phyloP scores from a whole-genome alignment of 257 asterid genomes.

The Forsythia viridissima region DNA sequence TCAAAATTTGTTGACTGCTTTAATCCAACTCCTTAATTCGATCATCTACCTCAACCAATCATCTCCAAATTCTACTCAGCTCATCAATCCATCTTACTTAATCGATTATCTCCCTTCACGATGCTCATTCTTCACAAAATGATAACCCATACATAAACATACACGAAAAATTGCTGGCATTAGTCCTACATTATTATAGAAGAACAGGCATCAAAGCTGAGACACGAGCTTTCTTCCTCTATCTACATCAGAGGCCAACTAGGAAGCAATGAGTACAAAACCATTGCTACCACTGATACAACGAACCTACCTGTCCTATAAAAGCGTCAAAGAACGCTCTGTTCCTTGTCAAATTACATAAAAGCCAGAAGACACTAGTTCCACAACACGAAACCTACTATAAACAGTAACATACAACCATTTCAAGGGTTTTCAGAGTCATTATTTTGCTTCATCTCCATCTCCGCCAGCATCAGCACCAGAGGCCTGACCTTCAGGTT shows the following conservation, averaged over 20 bases:
- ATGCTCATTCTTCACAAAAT: too few relatives aligned
- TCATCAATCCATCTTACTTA: too few relatives aligned
- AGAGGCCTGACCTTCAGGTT: constrained; percentile 37
- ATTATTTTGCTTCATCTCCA: constrained; percentile 51
- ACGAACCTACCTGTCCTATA: background rate
- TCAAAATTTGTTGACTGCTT: too few relatives aligned
- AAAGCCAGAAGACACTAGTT: constrained; percentile 8
- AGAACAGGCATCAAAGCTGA: constrained; percentile 12
- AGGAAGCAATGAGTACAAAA: background rate
- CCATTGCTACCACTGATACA: constrained; percentile 15
- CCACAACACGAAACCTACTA: constrained; percentile 31
- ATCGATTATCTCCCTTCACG: too few relatives aligned
- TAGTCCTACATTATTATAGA: constrained; percentile 14
- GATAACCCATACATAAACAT: too few relatives aligned
- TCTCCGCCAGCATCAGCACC: constrained; percentile 36
- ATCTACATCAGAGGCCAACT: background rate
- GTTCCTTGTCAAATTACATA: background rate
- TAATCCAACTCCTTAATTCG: too few relatives aligned
- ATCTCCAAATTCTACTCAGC: too few relatives aligned
- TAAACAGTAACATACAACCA: constrained; percentile 22
- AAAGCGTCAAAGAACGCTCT: background rate
- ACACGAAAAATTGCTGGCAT: background rate
- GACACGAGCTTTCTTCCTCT: constrained; percentile 13
- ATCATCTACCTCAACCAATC: too few relatives aligned
- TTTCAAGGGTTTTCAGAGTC: background rate